Evolutionary conservation across 805 yeast genomes (phyloP).

Genomic region (Ogataea saltuana): DNA sequence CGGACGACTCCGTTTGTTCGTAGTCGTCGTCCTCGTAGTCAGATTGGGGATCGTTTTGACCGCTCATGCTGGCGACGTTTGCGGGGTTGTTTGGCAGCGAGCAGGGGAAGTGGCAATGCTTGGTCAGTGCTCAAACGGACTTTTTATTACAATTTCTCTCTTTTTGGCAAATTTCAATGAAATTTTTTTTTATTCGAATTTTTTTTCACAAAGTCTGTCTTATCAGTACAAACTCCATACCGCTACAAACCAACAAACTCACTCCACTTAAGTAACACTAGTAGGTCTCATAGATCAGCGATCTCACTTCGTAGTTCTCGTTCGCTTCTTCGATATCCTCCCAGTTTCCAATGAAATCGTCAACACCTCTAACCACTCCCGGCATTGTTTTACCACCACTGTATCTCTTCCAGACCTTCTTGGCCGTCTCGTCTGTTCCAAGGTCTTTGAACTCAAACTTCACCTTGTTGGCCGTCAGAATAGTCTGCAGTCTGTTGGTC

Average conservation of each 20-base stretch:
- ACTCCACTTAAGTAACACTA: too few relatives aligned
- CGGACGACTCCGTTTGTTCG: constrained; percentile 33
- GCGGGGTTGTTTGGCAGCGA: neutral
- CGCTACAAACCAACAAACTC: neutral
- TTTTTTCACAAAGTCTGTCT: neutral
- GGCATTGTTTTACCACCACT: constrained; percentile 75
- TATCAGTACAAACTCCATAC: too few relatives aligned
- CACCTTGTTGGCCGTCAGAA: constrained; percentile 71
- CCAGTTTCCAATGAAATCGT: constrained; percentile 82
- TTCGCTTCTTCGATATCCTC: constrained; percentile 84
- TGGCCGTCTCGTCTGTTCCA: constrained; percentile 86
- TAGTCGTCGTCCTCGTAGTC: constrained; percentile 19
- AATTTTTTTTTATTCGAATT: neutral
- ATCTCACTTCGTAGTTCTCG: constrained; percentile 69
- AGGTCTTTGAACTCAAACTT: constrained; percentile 70
- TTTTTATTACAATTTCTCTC: too few relatives aligned
- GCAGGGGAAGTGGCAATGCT: neutral
- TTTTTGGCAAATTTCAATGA: neutral
- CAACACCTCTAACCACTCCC: constrained; percentile 80
- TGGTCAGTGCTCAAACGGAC: neutral
- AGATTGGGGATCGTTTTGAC: neutral
- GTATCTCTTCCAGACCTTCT: constrained; percentile 78
- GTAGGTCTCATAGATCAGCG: constrained; percentile 64
- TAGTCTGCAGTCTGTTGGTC: constrained; percentile 74
- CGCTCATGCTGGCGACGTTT: too few relatives aligned